Base-by-base conservation (phyloP, 441 rosid genomes). In the Gossypium schwendimanii region DNA sequence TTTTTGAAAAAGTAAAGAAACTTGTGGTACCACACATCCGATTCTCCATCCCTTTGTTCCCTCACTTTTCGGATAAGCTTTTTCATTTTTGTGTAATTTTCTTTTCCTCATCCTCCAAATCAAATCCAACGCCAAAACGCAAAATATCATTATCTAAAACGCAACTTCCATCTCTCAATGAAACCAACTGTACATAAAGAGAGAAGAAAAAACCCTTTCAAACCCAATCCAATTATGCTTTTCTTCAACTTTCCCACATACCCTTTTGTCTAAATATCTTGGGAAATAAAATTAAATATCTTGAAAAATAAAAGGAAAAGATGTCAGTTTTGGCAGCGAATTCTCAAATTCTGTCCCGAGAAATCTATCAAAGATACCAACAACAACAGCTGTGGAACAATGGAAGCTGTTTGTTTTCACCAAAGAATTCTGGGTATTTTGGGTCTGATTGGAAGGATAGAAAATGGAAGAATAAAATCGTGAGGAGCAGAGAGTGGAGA, bases 251-350 rank as follows among this genome's bases (percentile, higher is more conserved):
- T 47, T 54, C 59, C 31, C 12, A 10, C 8, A 2, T 8, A 50
- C 28, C 49, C 65, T 57, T 11, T 2, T 2, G 17, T 18, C n/a
- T 33, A 39, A 69, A 5, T 77, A 62, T 54, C 75, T 54, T 77
- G 39, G 12, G 39, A 33, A 33, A 33, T 33, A 33, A 33, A 33
- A 33, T 33, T 33, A 11, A 45, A 23, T 52, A n/a, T 52, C 3
- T 18, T 11, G 6, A 5, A 4, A 4, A 12, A 33, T 44, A 10
- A 2, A 36, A 6, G 5, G 20, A 54, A 20, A 69, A 67, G 15
- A 88, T 91, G 97, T 86, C 89, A 65, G 80, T 80, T 59, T 58
- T 86, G 45, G 82, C 81, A 58, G 77, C 83, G 50, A 89, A 84
- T 61, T 75, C 93, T 23, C 91, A 85, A 54, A 59, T 89, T 65